phyloP scores from a whole-genome alignment of 1,284 basidiomycete species.

The Athelia sp. region DNA sequence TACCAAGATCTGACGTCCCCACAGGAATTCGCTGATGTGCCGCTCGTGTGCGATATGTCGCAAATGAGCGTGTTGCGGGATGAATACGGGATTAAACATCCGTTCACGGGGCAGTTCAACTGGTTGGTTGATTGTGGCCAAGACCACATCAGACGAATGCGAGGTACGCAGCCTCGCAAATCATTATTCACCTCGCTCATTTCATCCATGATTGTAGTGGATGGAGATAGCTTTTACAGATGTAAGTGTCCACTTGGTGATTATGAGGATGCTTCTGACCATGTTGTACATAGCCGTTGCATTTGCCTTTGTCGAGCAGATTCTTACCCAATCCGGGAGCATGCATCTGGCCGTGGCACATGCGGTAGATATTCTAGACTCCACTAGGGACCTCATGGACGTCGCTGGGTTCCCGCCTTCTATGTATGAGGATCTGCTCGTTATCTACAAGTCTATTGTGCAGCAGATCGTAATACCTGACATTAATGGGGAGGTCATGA shows the following conservation, averaged over 20 bases:
- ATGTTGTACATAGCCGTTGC: conserved; percentile 42
- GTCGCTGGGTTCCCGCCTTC: conserved; percentile 63
- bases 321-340: too few relatives aligned
- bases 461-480: conserved; percentile 36
- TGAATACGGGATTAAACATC: conserved; percentile 34
- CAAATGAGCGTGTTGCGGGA: conserved; percentile 10
- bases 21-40: too few relatives aligned
- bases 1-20: too few relatives aligned
- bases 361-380: conserved; percentile 48
- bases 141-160: conserved; percentile 39
- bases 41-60: too few relatives aligned
- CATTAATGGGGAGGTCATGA: conserved; percentile 29
- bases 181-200: neutral
- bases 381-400: conserved; percentile 50
- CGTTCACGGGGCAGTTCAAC: conserved; percentile 37
- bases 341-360: conserved; percentile 40
- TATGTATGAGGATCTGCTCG: conserved; percentile 56
- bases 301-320: conserved; percentile 44
- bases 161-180: conserved; percentile 22
- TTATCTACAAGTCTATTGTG: conserved; percentile 40
- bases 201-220: conserved; percentile 12
- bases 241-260: conserved; percentile 29
- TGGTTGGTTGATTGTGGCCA: conserved; percentile 33
- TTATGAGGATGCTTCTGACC: neutral
- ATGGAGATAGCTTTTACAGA: conserved; percentile 63